Percentiles rank a stretch among this genome's conserved stretches.
Evolutionary conservation across 352 stramenopile genomes (phyloP).

Genomic region (Globisporangium middletonii): DNA sequence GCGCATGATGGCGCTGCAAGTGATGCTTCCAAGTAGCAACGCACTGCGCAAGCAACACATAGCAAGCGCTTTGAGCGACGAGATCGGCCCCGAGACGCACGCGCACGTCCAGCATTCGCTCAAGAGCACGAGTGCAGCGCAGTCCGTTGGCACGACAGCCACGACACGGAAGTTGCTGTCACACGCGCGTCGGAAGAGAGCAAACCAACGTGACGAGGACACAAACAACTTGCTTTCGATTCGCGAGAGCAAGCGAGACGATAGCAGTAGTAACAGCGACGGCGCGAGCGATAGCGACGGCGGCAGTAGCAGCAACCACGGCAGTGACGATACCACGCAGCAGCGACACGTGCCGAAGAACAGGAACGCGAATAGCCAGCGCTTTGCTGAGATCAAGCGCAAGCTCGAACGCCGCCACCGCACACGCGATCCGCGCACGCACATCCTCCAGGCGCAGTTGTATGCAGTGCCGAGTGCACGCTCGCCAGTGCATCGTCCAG

Average conservation of each 20-base stretch:
- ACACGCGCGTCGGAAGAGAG: conserved; percentile 3
- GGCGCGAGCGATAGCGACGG: not conserved
- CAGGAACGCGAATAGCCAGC: conserved; percentile 31
- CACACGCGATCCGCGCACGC: conserved; percentile 31
- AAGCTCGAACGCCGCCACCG: conserved; percentile 21
- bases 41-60: not conserved
- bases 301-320: not conserved
- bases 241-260: not conserved
- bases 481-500: not conserved
- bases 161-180: conserved; percentile 1
- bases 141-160: not conserved
- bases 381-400: conserved; percentile 34
- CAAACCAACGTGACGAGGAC: conserved; percentile 8
- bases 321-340: not conserved
- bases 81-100: conserved; percentile 13
- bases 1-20: conserved; percentile 38
- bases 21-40: not conserved
- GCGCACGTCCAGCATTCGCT: conserved; percentile 13
- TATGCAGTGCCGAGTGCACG: conserved; percentile 1
- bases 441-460: conserved; percentile 42
- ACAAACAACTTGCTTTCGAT: not conserved
- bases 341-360: not conserved
- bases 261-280: not conserved
- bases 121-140: conserved; percentile 8
- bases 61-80: not conserved